Conservation (phyloP, 2,329 filamentous ascomycete species). For the Gaeumannomyces sp. region DNA sequence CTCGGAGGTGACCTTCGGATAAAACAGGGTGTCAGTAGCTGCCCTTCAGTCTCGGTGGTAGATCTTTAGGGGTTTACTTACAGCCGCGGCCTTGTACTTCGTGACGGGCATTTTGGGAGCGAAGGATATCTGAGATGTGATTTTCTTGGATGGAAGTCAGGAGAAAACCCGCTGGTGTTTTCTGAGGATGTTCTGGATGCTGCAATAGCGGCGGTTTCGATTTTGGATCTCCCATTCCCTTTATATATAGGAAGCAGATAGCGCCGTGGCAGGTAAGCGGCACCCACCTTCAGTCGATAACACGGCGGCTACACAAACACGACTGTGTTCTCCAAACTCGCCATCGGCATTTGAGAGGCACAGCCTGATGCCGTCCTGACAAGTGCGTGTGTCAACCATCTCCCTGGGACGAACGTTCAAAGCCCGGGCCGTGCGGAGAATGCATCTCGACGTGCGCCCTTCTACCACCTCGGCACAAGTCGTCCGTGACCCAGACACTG, state of each 20-base stretch:
- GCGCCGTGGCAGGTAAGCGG: neutral
- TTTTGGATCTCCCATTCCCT: neutral
- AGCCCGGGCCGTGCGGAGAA: neutral
- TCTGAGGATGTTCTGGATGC: neutral
- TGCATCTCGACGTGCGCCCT: neutral
- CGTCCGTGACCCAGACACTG: neutral
- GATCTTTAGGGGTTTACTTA: neutral
- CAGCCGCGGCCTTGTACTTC: slow-evolving; percentile 10
- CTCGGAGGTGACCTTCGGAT: slow-evolving; percentile 4
- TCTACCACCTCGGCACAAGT: neutral
- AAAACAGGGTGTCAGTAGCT: neutral
- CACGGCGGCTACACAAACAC: too few species aligned
- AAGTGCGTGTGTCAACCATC: neutral
- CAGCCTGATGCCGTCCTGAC: neutral
- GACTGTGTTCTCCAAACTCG: neutral
- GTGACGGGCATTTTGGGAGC: slow-evolving; percentile 5
- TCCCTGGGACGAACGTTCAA: neutral
- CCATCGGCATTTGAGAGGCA: neutral
- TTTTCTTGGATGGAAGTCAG: neutral
- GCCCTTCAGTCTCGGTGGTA: too few species aligned
- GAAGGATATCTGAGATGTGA: neutral
- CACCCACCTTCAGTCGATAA: too few species aligned
- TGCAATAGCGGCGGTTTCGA: too few species aligned
- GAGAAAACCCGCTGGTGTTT: neutral
- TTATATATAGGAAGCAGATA: neutral